These are phyloP conservation scores for Botrytis fragariae DNA, from an alignment of 2,329 filamentous ascomycete genomes.

Conservation along the genomic window DNA sequence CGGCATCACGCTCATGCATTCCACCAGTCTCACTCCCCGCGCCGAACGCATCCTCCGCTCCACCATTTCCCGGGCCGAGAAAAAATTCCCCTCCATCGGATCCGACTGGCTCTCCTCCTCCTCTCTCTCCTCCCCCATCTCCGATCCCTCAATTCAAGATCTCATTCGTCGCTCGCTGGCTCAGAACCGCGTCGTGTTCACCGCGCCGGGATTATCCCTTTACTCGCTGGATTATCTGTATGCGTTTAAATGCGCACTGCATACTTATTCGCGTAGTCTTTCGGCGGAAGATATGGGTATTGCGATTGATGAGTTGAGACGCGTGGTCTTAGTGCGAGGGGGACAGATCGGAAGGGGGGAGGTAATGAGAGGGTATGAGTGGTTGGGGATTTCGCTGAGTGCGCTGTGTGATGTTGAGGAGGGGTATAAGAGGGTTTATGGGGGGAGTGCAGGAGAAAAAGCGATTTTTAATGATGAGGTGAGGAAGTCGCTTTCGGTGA, in stretches of 20 bases:
- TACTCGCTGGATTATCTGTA: constrained; percentile 61
- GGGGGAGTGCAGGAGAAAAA: constrained; percentile 46
- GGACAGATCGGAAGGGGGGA: constrained; percentile 50
- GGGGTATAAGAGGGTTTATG: constrained; percentile 57
- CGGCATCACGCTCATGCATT: constrained; percentile 50
- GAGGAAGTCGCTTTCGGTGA: constrained; percentile 28
- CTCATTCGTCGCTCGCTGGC: constrained; percentile 55
- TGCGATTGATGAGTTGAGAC: constrained; percentile 61
- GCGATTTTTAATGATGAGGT: constrained; percentile 45
- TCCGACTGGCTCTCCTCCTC: constrained; percentile 32
- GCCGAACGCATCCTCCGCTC: constrained; percentile 49
- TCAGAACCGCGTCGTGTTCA: constrained; percentile 62
- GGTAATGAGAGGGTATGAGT: constrained; percentile 55
- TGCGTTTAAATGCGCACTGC: constrained; percentile 60
- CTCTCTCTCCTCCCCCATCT: constrained; percentile 44
- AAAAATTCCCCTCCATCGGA: constrained; percentile 45
- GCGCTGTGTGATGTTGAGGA: constrained; percentile 54
- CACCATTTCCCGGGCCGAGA: constrained; percentile 52
- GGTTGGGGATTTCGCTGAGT: constrained; percentile 51
- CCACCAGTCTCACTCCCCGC: constrained; percentile 46
- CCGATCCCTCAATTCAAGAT: constrained; percentile 48
- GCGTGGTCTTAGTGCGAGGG: constrained; percentile 55
- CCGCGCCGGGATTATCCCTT: constrained; percentile 57
- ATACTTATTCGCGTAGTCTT: constrained; percentile 52
- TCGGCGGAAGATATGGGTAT: constrained; percentile 48